Evolutionary conservation across 1,284 basidiomycete species (phyloP), one percentile per base, ranked within the genome.

Genomic region (Puccinia polysora): DNA sequence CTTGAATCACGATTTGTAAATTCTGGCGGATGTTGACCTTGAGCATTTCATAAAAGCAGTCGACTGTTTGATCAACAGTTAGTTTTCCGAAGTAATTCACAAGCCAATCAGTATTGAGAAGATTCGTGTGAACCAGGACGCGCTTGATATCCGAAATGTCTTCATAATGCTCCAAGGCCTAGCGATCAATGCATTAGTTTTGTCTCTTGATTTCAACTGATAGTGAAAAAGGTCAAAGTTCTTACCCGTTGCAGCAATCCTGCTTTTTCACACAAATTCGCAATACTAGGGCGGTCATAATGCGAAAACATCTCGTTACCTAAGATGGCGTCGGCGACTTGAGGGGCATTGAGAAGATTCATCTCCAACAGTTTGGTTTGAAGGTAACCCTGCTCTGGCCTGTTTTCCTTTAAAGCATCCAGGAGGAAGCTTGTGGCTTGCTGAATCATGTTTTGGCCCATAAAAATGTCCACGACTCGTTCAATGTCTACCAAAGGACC

Each of bases 391-490:
- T 99, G 95, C 81, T 99, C 96, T 0, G 94, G 91, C 81, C 90
- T 91, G 84, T 99, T 98, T 76, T 99, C 96, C 83, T 98, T 98
- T 77, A 99, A 85, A n/a, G 94, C 96, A 80, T 98, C 96, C 72
- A 99, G 83, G 60, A 98, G 83, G 88, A 99, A 98, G 2, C 91
- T 95, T 0, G 96, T 99, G 18, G 96, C 96, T 60, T 95, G 96
- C 81, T 98, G 96, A 74, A 98, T 94, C 91, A 98, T 93, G 83
- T 97, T 98, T 80, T 97, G 95, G 2, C 89, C 89, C 92, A 97
- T 96, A 84, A 98, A 98, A 79, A 98, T 96, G 79, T 99, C 96
- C 73, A 96, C 91, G 65, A 88, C 92, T 70, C 92, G 84, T 81
- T 98, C 95, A 74, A 98, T 83, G 78, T 99, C 95, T 60, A 98